A percentile compares a stretch with the other conserved stretches of the same genome.
These are phyloP conservation scores for Arabis hirsuta DNA, from an alignment of 345 rosid genomes.

Conservation along the genomic window DNA sequence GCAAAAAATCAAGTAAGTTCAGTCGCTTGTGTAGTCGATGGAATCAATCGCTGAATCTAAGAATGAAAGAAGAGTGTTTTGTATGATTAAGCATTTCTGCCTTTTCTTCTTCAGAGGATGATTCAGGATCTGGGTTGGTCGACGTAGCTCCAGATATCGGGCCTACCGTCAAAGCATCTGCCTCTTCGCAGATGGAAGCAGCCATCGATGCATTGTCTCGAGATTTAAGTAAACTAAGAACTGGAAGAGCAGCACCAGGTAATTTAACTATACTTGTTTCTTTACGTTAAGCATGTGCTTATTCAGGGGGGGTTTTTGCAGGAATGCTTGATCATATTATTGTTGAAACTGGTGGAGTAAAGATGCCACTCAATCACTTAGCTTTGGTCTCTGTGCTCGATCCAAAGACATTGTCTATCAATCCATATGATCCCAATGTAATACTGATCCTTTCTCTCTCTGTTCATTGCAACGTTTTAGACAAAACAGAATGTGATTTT, in stretches of 20 bases:
- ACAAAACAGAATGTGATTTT: too few relatives aligned
- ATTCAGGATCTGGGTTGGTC: slow-evolving; percentile 56
- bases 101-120: slow-evolving; percentile 59
- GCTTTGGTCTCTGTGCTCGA: slow-evolving; percentile 91
- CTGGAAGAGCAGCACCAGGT: slow-evolving; percentile 94
- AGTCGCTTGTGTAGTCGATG: background rate
- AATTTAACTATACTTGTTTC: background rate
- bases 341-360: slow-evolving; percentile 75
- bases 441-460: background rate
- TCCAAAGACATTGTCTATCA: slow-evolving; percentile 80
- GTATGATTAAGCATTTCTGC: slow-evolving; percentile 1
- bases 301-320: slow-evolving; percentile 25
- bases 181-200: slow-evolving; percentile 87
- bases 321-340: slow-evolving; percentile 97
- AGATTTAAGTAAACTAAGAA: slow-evolving; percentile 77
- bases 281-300: background rate
- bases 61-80: background rate
- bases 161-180: slow-evolving; percentile 63
- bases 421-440: slow-evolving; percentile 94
- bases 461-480: too few relatives aligned
- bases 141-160: slow-evolving; percentile 68
- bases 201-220: slow-evolving; percentile 77
- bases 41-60: too few relatives aligned
- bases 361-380: slow-evolving; percentile 78
- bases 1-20: slow-evolving; percentile 65